phyloP scores from a whole-genome alignment of 805 yeast species.

The Schwanniomyces yamadae region DNA sequence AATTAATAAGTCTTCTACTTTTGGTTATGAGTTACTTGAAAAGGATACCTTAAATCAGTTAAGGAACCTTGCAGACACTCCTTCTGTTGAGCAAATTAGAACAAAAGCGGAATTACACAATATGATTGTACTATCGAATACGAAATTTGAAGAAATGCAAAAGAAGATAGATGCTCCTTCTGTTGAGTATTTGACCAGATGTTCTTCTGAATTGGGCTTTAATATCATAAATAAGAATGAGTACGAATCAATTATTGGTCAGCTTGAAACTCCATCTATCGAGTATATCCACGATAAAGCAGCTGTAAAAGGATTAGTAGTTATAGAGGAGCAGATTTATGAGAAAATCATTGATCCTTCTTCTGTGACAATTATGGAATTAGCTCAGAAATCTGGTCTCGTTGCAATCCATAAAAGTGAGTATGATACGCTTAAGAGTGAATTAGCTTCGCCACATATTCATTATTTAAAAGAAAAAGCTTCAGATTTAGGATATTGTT shows the following conservation, averaged over 20 bases:
- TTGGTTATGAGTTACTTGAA: constrained; percentile 16
- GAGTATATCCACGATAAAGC: constrained; percentile 24
- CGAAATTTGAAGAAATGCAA: constrained; percentile 4
- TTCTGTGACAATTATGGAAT: constrained; percentile 12
- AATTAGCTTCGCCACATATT: constrained; percentile 13
- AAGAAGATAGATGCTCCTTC: constrained; percentile 13
- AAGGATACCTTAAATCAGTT: constrained; percentile 13
- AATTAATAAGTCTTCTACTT: constrained; percentile 18
- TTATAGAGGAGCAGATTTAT: constrained; percentile 11
- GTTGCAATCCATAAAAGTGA: constrained; percentile 11
- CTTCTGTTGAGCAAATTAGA: constrained; percentile 22
- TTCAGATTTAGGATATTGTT: constrained; percentile 10
- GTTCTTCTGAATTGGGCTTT: constrained; percentile 16
- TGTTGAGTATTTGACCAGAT: constrained; percentile 3
- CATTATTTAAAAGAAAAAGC: constrained; percentile 25
- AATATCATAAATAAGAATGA: constrained; percentile 12
- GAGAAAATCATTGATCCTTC: constrained; percentile 9
- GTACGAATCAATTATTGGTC: constrained; percentile 6
- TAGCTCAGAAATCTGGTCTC: constrained; percentile 17
- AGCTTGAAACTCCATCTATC: constrained; percentile 19
- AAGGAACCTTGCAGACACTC: constrained; percentile 18
- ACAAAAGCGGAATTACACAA: constrained; percentile 18
- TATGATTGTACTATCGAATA: constrained; percentile 6
- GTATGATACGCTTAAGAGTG: constrained; percentile 9
- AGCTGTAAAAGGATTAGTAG: constrained; percentile 7